phyloP scores from a whole-genome alignment of 2,329 filamentous ascomycete genomes.

The Fusarium foetens region DNA sequence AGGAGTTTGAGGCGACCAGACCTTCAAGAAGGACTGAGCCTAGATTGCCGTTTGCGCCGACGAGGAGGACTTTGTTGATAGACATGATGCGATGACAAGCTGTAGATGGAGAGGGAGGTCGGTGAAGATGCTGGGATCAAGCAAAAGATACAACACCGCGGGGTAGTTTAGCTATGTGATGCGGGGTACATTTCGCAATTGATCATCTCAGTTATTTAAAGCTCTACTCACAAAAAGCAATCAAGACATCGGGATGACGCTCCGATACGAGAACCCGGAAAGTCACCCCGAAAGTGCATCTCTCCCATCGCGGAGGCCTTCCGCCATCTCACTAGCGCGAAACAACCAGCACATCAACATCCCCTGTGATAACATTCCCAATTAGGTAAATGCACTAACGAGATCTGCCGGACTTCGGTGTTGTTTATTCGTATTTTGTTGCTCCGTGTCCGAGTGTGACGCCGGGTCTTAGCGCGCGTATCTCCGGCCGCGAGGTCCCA shows the following conservation, averaged over 20 bases:
- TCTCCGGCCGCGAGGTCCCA: conserved; percentile 27
- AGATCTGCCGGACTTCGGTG: background rate
- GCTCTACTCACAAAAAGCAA: background rate
- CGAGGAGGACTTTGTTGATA: conserved; percentile 49
- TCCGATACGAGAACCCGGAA: conserved; percentile 27
- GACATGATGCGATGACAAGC: conserved; percentile 25
- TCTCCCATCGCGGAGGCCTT: conserved; percentile 8
- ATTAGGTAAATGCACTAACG: background rate
- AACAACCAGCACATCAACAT: background rate
- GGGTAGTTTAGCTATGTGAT: conserved; percentile 18
- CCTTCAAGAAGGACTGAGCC: conserved; percentile 52
- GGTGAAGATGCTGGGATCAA: background rate
- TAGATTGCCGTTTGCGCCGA: conserved; percentile 53
- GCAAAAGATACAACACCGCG: conserved; percentile 16
- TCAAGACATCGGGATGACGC: conserved; percentile 7
- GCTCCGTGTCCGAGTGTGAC: background rate
- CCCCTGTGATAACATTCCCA: background rate
- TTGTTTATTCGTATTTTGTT: background rate
- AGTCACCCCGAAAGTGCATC: conserved; percentile 6
- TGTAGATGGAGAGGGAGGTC: background rate
- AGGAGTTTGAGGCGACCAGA: conserved; percentile 50
- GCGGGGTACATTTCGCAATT: conserved; percentile 19
- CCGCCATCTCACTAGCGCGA: background rate
- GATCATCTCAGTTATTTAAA: background rate
- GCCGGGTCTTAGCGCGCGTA: conserved; percentile 4